These are phyloP conservation scores for Flaveria brownii DNA, from an alignment of 129 eudicot genomes.

Conservation along the genomic window DNA sequence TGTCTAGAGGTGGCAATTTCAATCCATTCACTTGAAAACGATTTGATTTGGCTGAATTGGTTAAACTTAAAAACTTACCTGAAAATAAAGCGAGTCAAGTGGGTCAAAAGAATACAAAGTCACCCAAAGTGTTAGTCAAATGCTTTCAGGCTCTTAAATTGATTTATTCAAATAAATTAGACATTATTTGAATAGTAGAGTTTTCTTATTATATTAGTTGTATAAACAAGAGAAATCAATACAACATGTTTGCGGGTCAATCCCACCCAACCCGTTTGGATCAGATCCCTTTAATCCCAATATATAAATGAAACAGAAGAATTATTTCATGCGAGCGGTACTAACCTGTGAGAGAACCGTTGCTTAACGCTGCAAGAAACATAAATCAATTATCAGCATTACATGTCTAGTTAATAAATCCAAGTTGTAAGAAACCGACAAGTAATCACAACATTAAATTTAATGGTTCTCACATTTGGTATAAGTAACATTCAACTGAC, in stretches of 20 bases:
- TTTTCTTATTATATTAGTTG: background rate
- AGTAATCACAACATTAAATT: background rate
- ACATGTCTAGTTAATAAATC: background rate
- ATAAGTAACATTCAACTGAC: background rate
- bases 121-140: background rate
- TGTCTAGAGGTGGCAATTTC: background rate
- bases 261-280: background rate
- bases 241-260: background rate
- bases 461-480: background rate
- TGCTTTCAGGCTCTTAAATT: conserved; percentile 1
- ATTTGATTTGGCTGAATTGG: background rate
- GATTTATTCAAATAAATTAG: background rate
- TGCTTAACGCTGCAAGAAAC: conserved; percentile 61
- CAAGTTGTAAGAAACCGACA: background rate
- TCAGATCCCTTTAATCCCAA: background rate
- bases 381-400: conserved; percentile 23
- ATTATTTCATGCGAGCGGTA: conserved; percentile 12
- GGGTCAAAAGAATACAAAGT: background rate
- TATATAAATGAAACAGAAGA: background rate
- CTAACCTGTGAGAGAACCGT: conserved; percentile 72
- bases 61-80: background rate
- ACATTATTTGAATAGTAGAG: background rate
- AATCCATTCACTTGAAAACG: background rate
- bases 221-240: background rate
- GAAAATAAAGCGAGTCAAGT: background rate